Conservation (phyloP, 176 grass and related monocot species). For the Puya raimondii region DNA sequence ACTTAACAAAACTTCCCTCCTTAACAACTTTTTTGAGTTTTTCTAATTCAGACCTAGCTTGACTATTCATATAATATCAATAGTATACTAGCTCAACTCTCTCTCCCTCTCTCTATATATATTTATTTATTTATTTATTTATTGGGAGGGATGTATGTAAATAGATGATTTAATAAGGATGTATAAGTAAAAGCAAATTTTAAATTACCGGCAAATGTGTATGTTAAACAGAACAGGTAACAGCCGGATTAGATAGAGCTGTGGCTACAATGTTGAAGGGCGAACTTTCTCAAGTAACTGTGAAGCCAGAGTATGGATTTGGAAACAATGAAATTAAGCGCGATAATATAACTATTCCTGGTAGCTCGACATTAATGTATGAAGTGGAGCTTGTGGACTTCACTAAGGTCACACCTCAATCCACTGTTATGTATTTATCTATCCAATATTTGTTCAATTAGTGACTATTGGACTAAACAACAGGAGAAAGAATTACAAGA, state of each 20-base stretch:
- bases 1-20: too few relatives aligned
- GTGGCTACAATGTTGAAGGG: slow-evolving; percentile 36
- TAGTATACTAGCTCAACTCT: too few relatives aligned
- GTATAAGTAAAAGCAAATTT: too few relatives aligned
- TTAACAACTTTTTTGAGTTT: too few relatives aligned
- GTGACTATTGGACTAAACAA: neutral
- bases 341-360: slow-evolving; percentile 13
- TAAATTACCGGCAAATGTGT: neutral
- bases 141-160: neutral
- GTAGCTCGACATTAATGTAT: slow-evolving; percentile 30
- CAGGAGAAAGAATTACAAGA: slow-evolving; percentile 33
- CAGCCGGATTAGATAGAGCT: slow-evolving; percentile 27
- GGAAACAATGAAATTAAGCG: slow-evolving; percentile 14
- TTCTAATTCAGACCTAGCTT: too few relatives aligned
- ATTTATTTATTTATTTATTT: too few relatives aligned
- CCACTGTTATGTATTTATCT: neutral
- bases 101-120: too few relatives aligned
- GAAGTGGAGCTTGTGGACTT: slow-evolving; percentile 38
- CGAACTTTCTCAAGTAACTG: slow-evolving; percentile 30
- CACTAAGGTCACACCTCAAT: slow-evolving; percentile 21
- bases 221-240: slow-evolving; percentile 28
- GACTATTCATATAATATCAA: too few relatives aligned
- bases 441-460: neutral
- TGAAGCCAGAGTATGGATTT: slow-evolving; percentile 32
- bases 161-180: neutral